phyloP scores from a whole-genome alignment of 129 eudicot genomes.

The Rutidosis leptorrhynchoides region DNA sequence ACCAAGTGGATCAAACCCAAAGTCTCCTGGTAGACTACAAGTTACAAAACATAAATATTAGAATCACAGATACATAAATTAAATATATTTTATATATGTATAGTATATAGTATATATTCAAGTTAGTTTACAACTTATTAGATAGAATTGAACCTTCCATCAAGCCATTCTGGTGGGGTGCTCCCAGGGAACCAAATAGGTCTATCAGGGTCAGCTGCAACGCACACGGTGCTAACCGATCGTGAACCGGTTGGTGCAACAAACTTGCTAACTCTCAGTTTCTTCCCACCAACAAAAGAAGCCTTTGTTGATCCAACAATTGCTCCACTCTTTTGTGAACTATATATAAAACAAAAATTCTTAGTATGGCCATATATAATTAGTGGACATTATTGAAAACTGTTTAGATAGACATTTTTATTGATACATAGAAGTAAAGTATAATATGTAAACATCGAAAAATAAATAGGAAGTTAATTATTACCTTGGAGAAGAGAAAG shows the following conservation, averaged over 20 bases:
- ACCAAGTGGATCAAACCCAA: constrained; percentile 97
- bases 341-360: constrained; percentile 26
- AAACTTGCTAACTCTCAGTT: constrained; percentile 52
- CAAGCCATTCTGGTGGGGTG: constrained; percentile 99
- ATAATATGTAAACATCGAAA: neutral
- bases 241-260: constrained; percentile 37
- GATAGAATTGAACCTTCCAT: constrained; percentile 63
- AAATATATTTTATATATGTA: too few species aligned
- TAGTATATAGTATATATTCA: too few species aligned
- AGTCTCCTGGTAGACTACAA: constrained; percentile 95
- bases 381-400: too few species aligned
- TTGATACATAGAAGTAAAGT: neutral
- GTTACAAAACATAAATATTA: constrained; percentile 9
- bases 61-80: neutral
- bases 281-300: constrained; percentile 80
- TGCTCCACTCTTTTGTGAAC: constrained; percentile 68
- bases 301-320: constrained; percentile 70
- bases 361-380: too few species aligned
- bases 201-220: constrained; percentile 84
- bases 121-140: too few species aligned
- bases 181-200: constrained; percentile 99
- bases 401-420: too few species aligned
- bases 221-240: constrained; percentile 46
- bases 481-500: constrained; percentile 75
- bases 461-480: neutral